Evolutionary conservation across 345 rosid genomes (phyloP).

Genomic region (Pistacia atlantica): DNA sequence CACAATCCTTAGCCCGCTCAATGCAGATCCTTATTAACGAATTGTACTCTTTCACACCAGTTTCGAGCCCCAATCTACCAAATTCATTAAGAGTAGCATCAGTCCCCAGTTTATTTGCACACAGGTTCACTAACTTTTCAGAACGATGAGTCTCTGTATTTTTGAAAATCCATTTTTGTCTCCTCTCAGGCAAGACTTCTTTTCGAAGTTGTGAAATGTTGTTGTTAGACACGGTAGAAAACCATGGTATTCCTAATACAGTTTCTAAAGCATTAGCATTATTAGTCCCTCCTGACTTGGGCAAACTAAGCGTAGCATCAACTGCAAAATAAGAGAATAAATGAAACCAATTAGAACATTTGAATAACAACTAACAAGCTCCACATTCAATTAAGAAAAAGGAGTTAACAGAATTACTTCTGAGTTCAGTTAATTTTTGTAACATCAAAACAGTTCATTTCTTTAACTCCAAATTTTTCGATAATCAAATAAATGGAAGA

Average conservation of each 20-base stretch:
- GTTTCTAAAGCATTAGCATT: constrained; percentile 8
- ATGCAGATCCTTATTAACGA: constrained; percentile 53
- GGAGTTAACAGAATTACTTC: neutral
- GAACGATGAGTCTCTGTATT: constrained; percentile 35
- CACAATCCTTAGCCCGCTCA: constrained; percentile 49
- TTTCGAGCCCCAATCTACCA: constrained; percentile 59
- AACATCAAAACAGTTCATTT: too few relatives aligned
- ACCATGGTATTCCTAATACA: constrained; percentile 44
- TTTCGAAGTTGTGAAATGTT: constrained; percentile 35
- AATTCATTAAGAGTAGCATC: constrained; percentile 42
- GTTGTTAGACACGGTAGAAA: constrained; percentile 19
- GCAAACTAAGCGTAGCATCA: constrained; percentile 1
- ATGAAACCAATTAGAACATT: neutral
- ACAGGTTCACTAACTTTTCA: constrained; percentile 32
- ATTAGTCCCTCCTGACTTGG: constrained; percentile 5
- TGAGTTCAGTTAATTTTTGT: neutral
- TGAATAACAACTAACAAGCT: neutral
- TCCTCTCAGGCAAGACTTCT: constrained; percentile 60
- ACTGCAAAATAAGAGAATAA: constrained; percentile 22
- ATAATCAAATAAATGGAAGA: neutral
- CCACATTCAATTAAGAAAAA: neutral
- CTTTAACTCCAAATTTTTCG: too few relatives aligned
- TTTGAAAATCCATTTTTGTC: constrained; percentile 51
- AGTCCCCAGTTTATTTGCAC: constrained; percentile 57
- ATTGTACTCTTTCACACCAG: constrained; percentile 64